Evolutionary conservation across 1,284 basidiomycete species (phyloP).

Genomic region (Hypsizygus ulmarius): DNA sequence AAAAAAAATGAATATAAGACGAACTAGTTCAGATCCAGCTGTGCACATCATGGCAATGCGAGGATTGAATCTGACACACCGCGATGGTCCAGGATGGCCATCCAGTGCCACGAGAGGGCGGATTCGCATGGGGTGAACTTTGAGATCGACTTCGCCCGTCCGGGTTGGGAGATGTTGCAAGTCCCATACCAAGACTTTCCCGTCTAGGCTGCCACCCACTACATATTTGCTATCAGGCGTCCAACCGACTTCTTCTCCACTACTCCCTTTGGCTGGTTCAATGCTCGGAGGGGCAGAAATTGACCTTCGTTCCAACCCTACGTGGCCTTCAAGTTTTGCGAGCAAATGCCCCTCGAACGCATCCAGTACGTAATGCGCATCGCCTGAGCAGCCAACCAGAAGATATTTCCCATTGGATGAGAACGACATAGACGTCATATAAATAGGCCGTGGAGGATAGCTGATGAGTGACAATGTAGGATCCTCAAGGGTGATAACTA

Average conservation of each 20-base stretch:
- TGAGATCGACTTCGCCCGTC: slow-evolving; percentile 51
- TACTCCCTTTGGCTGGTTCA: slow-evolving; percentile 72
- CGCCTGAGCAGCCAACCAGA: slow-evolving; percentile 89
- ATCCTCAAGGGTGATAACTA: slow-evolving; percentile 80
- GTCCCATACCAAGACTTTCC: slow-evolving; percentile 82
- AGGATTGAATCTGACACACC: slow-evolving; percentile 88
- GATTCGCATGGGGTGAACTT: slow-evolving; percentile 48
- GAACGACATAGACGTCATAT: slow-evolving; percentile 90
- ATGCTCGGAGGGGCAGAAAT: slow-evolving; percentile 54
- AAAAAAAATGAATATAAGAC: slow-evolving; percentile 28
- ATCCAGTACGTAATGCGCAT: slow-evolving; percentile 91
- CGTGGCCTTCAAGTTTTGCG: slow-evolving; percentile 80
- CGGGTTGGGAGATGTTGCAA: slow-evolving; percentile 54
- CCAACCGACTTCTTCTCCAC: slow-evolving; percentile 90
- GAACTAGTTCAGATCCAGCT: slow-evolving; percentile 82
- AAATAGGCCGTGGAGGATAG: slow-evolving; percentile 84
- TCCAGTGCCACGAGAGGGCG: slow-evolving; percentile 61
- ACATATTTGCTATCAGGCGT: slow-evolving; percentile 90
- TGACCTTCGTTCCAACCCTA: slow-evolving; percentile 71
- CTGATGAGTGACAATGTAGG: slow-evolving; percentile 68
- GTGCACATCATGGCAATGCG: slow-evolving; percentile 85
- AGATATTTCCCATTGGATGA: slow-evolving; percentile 89
- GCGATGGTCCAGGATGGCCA: slow-evolving; percentile 76
- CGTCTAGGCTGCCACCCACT: slow-evolving; percentile 79
- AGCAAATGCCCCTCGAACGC: slow-evolving; percentile 82